Evolutionary conservation across 192 early-diverging fungal species (phyloP).

Genomic region (Backusella tarrabulga): DNA sequence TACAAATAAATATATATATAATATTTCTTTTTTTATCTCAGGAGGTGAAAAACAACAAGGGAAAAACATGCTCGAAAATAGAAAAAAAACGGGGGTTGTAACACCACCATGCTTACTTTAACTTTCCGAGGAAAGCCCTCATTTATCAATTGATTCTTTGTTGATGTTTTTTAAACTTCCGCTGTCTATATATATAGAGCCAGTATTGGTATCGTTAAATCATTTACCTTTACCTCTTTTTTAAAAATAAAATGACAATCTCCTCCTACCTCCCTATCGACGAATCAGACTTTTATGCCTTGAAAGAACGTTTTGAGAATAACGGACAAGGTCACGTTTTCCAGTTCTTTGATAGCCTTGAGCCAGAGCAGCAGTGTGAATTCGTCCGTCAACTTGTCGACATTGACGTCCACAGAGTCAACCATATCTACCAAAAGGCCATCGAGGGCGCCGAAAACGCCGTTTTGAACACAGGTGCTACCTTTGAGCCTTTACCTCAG

Average conservation of each 20-base stretch:
- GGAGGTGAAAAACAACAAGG: neutral
- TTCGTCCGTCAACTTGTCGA: slow-evolving; percentile 65
- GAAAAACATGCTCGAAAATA: neutral
- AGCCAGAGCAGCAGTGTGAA: slow-evolving; percentile 47
- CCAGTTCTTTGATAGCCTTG: slow-evolving; percentile 72
- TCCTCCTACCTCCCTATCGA: slow-evolving; percentile 18
- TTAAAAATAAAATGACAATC: slow-evolving; percentile 20
- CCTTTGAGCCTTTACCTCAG: slow-evolving; percentile 74
- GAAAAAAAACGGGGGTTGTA: neutral
- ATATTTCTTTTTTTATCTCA: neutral
- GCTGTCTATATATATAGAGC: neutral
- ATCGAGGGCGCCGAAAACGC: slow-evolving; percentile 48
- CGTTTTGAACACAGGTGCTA: slow-evolving; percentile 29
- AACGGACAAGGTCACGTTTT: slow-evolving; percentile 91
- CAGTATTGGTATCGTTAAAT: neutral
- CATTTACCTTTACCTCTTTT: neutral
- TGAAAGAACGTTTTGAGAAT: slow-evolving; percentile 61
- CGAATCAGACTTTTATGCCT: slow-evolving; percentile 34
- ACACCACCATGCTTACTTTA: neutral
- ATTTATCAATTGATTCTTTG: neutral
- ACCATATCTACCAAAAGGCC: slow-evolving; percentile 81
- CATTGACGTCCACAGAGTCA: slow-evolving; percentile 80
- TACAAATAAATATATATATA: slow-evolving; percentile 1
- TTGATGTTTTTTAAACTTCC: neutral
- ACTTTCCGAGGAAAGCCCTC: neutral